Evolutionary conservation across 257 asterid genomes (phyloP), one percentile per base, ranked within the genome.

Genomic region (Nicotiana attenuata): DNA sequence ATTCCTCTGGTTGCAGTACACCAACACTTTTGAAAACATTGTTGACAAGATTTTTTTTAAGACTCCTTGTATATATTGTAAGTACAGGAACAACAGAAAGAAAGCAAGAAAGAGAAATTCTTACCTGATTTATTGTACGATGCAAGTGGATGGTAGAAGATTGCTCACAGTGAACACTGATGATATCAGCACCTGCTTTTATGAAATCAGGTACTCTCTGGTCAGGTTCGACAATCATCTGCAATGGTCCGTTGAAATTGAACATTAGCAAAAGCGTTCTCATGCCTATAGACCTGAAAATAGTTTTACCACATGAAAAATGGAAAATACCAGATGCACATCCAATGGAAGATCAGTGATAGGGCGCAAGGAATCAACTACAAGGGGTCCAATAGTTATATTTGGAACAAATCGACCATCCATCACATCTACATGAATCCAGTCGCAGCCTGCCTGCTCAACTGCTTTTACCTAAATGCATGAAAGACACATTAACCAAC

Each of bases 141-240:
- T 96, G 99, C 90, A 96, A 92, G 90, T 96, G 99, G 84, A 96
- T 93, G 84, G 99, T 94, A 77, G 99, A 94, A 82, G 98, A 87
- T 86, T 93, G 98, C 87, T 96, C 99, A 80, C 99, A 96, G 55
- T 96, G 99, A 85, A 94, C 90, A 82, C 99, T 96, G 73, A 96
- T 92, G 52, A 96, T 96, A 80, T 96, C 98, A 60, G 99, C 99
- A 84, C 99, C 99, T 80, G 99, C 99, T 89, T 96, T 96, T 69
- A 96, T 91, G 88, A 96, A 96, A 89, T 96, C 99, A 9, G 98
- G 96, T 53, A 96, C 93, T 83, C 99, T 88, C 88, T 91, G 98
- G n/a, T 96, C 99, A 20, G 99, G 98, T 87, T 96, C 98, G 69
- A 96, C 99, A 86, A 94, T 94, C 99, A 96, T 96, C 99, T 96